phyloP scores from a whole-genome alignment of 257 asterid genomes.

The Thymus mandschuricus region DNA sequence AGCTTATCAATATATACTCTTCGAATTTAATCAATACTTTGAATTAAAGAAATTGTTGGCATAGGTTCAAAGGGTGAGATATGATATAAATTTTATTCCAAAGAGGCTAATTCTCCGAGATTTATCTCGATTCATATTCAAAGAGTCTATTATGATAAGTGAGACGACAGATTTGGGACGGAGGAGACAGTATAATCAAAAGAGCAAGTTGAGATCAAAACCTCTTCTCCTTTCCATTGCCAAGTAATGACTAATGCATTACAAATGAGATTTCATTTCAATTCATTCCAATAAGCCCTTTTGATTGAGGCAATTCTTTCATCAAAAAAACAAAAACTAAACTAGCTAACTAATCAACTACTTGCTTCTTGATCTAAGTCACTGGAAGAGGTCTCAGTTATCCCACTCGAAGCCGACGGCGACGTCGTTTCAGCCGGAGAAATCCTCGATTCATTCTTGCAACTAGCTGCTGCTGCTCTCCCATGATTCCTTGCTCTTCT shows the following conservation, averaged over 20 bases:
- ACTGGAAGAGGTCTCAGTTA: constrained; percentile 41
- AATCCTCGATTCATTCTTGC: constrained; percentile 20
- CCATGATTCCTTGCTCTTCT: constrained; percentile 24
- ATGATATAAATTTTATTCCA: constrained; percentile 19
- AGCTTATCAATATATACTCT: no score
- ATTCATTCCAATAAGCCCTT: neutral
- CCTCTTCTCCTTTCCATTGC: neutral
- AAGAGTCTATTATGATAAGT: no score
- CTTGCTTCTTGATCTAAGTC: constrained; percentile 42
- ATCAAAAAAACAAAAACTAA: neutral
- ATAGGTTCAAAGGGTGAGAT: neutral
- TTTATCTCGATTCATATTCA: no score
- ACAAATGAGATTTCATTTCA: constrained; percentile 21
- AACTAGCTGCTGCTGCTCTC: neutral
- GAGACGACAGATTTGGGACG: no score
- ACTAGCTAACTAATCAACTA: constrained; percentile 21
- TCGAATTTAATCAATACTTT: neutral
- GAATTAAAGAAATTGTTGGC: neutral
- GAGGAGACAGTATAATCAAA: neutral
- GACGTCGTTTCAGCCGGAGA: constrained; percentile 17
- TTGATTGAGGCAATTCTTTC: neutral
- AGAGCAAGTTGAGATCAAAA: neutral
- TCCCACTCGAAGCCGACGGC: constrained; percentile 42
- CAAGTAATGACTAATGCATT: constrained; percentile 19
- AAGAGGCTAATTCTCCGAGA: neutral